A percentile compares a stretch with the other conserved stretches of the same genome.
phyloP scores from a whole-genome alignment of 371 early-diverging fungal genomes.

The Chytridium lagenaria region DNA sequence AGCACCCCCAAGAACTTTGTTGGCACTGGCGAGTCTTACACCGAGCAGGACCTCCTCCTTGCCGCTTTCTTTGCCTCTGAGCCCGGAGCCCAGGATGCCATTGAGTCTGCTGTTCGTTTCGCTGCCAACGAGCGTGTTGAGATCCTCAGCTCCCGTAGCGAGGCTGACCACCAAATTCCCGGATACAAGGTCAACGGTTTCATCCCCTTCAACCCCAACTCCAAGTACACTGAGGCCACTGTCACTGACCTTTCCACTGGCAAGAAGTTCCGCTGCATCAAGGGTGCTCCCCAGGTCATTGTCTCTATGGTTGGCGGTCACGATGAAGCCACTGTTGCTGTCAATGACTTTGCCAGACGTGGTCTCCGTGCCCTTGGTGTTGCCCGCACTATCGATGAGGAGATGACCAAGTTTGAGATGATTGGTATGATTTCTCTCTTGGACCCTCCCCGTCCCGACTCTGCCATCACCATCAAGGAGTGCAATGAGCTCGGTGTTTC shows the following conservation, averaged over 20 bases:
- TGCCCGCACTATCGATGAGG: slow-evolving; percentile 71
- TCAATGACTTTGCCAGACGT: slow-evolving; percentile 76
- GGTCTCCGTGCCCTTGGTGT: slow-evolving; percentile 94
- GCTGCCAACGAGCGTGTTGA: slow-evolving; percentile 78
- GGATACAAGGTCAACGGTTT: slow-evolving; percentile 82
- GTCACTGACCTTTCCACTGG: slow-evolving; percentile 63
- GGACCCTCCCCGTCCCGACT: slow-evolving; percentile 63
- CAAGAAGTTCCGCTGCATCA: slow-evolving; percentile 79
- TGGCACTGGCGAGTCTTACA: slow-evolving; percentile 54
- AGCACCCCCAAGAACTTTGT: slow-evolving; percentile 30
- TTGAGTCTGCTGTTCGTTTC: slow-evolving; percentile 82
- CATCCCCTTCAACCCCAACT: slow-evolving; percentile 85
- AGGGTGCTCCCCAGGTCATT: slow-evolving; percentile 95
- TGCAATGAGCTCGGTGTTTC: slow-evolving; percentile 67
- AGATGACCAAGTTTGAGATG: slow-evolving; percentile 56
- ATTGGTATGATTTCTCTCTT: slow-evolving; percentile 56
- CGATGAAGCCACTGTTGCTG: slow-evolving; percentile 75
- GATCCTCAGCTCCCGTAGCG: slow-evolving; percentile 55
- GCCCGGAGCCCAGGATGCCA: slow-evolving; percentile 88
- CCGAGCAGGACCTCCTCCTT: slow-evolving; percentile 78
- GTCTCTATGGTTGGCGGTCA: slow-evolving; percentile 75
- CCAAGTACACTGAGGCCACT: slow-evolving; percentile 87
- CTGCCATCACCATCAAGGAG: slow-evolving; percentile 64
- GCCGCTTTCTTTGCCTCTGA: slow-evolving; percentile 85
- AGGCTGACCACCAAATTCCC: slow-evolving; percentile 46